Conservation (phyloP, 768 basidiomycete species). For the Suillus alpinus region DNA sequence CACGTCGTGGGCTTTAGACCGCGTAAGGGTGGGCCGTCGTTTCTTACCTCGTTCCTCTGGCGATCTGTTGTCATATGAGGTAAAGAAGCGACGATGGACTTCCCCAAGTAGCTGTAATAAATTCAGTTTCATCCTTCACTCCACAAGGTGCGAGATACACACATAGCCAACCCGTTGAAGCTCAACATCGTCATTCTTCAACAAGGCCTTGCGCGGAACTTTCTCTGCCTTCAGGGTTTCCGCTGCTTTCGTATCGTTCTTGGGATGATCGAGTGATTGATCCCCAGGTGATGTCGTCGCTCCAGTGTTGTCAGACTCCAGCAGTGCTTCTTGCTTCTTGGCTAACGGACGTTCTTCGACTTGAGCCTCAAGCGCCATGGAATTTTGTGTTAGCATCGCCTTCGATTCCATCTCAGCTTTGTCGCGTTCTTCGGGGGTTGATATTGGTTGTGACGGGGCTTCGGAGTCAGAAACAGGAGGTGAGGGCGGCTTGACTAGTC, state of each 20-base stretch:
- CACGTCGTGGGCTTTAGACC: slow-evolving; percentile 60
- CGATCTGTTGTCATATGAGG: slow-evolving; percentile 51
- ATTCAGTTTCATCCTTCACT: slow-evolving; percentile 1
- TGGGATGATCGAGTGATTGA: slow-evolving; percentile 12
- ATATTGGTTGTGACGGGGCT: slow-evolving; percentile 9
- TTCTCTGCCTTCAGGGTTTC: slow-evolving; percentile 40
- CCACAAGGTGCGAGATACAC: slow-evolving; percentile 17
- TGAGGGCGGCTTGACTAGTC: slow-evolving; percentile 19
- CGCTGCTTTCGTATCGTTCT: slow-evolving; percentile 14
- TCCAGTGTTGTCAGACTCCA: slow-evolving; percentile 39
- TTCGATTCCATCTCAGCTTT: slow-evolving; percentile 44
- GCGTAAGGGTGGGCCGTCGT: slow-evolving; percentile 23
- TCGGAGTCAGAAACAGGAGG: slow-evolving; percentile 16
- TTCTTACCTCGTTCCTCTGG: slow-evolving; percentile 27
- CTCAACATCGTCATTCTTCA: slow-evolving; percentile 88
- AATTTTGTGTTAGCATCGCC: slow-evolving; percentile 66
- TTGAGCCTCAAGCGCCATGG: slow-evolving; percentile 77
- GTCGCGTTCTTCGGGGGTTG: slow-evolving; percentile 40
- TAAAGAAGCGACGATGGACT: slow-evolving; percentile 77
- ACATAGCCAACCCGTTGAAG: slow-evolving; percentile 76
- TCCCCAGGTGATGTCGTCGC: neutral
- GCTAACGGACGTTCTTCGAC: slow-evolving; percentile 84
- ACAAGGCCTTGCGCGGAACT: slow-evolving; percentile 61
- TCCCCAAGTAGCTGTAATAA: slow-evolving; percentile 67
- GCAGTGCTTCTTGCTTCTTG: slow-evolving; percentile 79